A percentile compares a stretch with the other conserved stretches of the same genome.
These are phyloP conservation scores for Oryza glaberrima DNA, from an alignment of 176 grass and related monocot species.

Conservation along the genomic window DNA sequence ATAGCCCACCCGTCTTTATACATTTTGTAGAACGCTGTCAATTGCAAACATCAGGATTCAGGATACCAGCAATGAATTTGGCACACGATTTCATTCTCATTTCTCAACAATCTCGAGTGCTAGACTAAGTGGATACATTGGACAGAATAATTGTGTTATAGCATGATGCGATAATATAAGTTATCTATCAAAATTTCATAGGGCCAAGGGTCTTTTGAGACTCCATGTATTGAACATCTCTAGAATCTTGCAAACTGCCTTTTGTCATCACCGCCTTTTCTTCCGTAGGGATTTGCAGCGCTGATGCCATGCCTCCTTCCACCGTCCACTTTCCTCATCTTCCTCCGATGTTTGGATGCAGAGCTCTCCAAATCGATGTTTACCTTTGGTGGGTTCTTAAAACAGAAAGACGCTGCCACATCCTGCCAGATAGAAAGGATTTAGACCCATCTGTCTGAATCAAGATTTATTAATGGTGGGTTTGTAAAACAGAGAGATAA, in stretches of 20 bases:
- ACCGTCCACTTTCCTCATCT: conserved; percentile 70
- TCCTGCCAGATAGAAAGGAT: conserved; percentile 51
- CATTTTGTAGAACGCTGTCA: background rate
- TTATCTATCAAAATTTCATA: conserved; percentile 45
- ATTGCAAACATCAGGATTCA: background rate
- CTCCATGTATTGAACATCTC: conserved; percentile 17
- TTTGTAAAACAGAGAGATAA: background rate
- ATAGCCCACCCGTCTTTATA: too few species aligned
- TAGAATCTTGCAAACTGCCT: conserved; percentile 73
- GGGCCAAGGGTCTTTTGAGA: background rate
- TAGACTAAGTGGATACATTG: background rate
- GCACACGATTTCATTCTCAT: background rate
- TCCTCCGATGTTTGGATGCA: conserved; percentile 79
- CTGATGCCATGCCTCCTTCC: conserved; percentile 67
- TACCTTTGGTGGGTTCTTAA: conserved; percentile 79
- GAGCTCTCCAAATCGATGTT: conserved; percentile 83
- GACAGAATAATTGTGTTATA: background rate
- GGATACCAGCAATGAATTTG: background rate
- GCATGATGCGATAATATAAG: background rate
- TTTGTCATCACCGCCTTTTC: conserved; percentile 41
- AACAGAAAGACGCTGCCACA: conserved; percentile 86
- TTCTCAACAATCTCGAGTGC: background rate
- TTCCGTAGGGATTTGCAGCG: conserved; percentile 74
- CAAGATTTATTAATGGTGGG: background rate
- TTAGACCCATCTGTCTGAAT: background rate